Base-by-base conservation (phyloP, 768 basidiomycete genomes). In the Suillus spraguei region DNA sequence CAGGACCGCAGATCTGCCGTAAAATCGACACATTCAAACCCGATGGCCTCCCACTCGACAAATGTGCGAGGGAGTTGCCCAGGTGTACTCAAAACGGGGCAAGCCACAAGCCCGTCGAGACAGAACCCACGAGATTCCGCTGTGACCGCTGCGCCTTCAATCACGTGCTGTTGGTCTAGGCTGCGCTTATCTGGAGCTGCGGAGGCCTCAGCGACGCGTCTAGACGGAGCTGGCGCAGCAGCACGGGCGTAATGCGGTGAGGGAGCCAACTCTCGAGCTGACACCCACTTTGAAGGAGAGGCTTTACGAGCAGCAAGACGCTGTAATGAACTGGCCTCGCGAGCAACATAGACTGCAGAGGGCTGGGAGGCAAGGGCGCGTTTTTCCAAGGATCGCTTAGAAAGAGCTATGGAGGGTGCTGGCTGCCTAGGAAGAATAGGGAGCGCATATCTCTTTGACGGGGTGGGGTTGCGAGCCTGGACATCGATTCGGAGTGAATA, bases 11-110 rank as follows among this genome's bases (percentile, higher is more conserved):
- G 66, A 59, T 77, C 76, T 60, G 67, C 68, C 20, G 42, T 41
- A 38, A 71, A 60, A 41, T 76, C 72, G 14, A 73, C 74, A 52
- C 76, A 77, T 60, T 77, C 74, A 60, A 68, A 71, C 3, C 69
- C 74, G 3, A 64, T 28, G 5, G 32, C 68, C 63, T 28, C 49
- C 44, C 44, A 71, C 49, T 67, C 63, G 44, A 38, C 28, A n/a
- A 70, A 59, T 1, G 65, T 63, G 14, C 41, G 56, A 17, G 70
- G 67, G 24, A 62, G 55, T 24, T 46, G 20, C 9, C 55, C 63
- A 39, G 62, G 20, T 17, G 35, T 35, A 17, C 35, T 61, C 60
- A 59, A 58, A 60, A 71, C 64, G 9, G 72, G 70, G 65, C 72
- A 74, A 10, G 64, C 70, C 10, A 54, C 58, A 60, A 71, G 68